Percentiles rank a stretch among this genome's conserved stretches.
Conservation (phyloP, 192 early-diverging fungal species). For the Linnemannia hyalina region DNA sequence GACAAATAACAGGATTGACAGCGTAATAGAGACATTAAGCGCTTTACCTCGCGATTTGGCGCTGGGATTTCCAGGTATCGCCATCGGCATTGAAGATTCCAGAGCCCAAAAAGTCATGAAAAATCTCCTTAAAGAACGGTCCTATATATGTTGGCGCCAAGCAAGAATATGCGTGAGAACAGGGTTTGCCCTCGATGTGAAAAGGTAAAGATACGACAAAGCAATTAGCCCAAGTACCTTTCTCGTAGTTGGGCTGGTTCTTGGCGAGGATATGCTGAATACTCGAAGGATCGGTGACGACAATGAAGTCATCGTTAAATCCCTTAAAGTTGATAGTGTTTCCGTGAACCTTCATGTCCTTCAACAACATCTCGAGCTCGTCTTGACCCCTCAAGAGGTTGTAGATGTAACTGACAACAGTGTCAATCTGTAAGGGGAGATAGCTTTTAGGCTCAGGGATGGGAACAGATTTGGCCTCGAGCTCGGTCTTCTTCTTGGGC, state of each 20-base stretch:
- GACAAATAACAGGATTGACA: neutral
- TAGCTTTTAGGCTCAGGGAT: slow-evolving; percentile 20
- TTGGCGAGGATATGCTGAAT: slow-evolving; percentile 52
- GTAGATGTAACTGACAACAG: slow-evolving; percentile 20
- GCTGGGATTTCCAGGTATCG: slow-evolving; percentile 70
- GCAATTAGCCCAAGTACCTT: slow-evolving; percentile 9
- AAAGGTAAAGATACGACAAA: neutral
- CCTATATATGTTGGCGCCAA: slow-evolving; percentile 10
- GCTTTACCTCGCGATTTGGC: slow-evolving; percentile 61
- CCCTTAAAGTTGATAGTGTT: slow-evolving; percentile 38
- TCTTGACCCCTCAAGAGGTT: slow-evolving; percentile 3
- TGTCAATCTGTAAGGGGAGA: slow-evolving; percentile 40
- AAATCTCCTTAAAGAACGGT: slow-evolving; percentile 54
- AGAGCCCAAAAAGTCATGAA: slow-evolving; percentile 69
- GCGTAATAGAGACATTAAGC: neutral
- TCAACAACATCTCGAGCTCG: slow-evolving; percentile 28
- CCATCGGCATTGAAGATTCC: slow-evolving; percentile 84
- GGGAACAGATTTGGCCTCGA: slow-evolving; percentile 25
- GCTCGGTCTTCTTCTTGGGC: slow-evolving; percentile 46
- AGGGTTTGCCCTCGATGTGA: neutral
- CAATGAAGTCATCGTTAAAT: slow-evolving; percentile 36
- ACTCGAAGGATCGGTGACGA: slow-evolving; percentile 38
- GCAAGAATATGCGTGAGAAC: neutral
- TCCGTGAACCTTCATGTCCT: neutral
- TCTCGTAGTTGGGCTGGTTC: slow-evolving; percentile 54